Conservation (phyloP, 2,329 filamentous ascomycete genomes). For the Cercospora beticola region DNA sequence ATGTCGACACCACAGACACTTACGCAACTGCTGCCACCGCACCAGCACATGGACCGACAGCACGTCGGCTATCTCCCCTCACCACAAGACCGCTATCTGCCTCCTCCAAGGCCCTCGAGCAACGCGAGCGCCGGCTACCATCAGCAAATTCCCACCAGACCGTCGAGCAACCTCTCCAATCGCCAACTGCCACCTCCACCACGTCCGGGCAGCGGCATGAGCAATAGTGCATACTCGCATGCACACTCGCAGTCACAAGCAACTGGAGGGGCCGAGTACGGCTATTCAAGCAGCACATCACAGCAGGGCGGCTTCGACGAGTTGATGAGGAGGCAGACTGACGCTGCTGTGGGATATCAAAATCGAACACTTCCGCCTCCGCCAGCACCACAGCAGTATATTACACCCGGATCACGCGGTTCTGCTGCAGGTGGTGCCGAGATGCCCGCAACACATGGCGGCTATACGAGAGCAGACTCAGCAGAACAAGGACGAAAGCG, state of each 20-base stretch:
- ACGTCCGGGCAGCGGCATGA: slow-evolving; percentile 35
- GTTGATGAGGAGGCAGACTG: slow-evolving; percentile 28
- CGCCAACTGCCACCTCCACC: slow-evolving; percentile 33
- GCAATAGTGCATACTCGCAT: slow-evolving; percentile 29
- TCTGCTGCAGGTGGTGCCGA: slow-evolving; percentile 18
- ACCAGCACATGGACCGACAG: slow-evolving; percentile 36
- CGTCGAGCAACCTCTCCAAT: slow-evolving; percentile 36
- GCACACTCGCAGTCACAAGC: slow-evolving; percentile 26
- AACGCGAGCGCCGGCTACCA: slow-evolving; percentile 37
- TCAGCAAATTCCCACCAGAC: slow-evolving; percentile 35
- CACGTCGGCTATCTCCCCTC: slow-evolving; percentile 30
- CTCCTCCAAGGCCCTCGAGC: slow-evolving; percentile 37
- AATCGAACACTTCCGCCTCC: slow-evolving; percentile 26
- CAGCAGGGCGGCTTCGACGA: slow-evolving; percentile 30
- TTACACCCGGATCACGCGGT: slow-evolving; percentile 29
- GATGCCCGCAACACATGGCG: slow-evolving; percentile 16
- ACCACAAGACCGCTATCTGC: slow-evolving; percentile 36
- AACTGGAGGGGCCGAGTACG: slow-evolving; percentile 31
- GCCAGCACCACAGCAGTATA: slow-evolving; percentile 19
- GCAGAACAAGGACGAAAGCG: slow-evolving; percentile 26
- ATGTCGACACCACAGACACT: slow-evolving; percentile 38
- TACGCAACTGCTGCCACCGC: slow-evolving; percentile 35
- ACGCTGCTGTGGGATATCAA: slow-evolving; percentile 30
- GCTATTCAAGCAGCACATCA: slow-evolving; percentile 26
- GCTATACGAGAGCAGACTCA: slow-evolving; percentile 19